Evolutionary conservation across 2,329 filamentous ascomycete species (phyloP), one percentile per base, ranked within the genome.

Genomic region (Colletotrichum eremochloae): DNA sequence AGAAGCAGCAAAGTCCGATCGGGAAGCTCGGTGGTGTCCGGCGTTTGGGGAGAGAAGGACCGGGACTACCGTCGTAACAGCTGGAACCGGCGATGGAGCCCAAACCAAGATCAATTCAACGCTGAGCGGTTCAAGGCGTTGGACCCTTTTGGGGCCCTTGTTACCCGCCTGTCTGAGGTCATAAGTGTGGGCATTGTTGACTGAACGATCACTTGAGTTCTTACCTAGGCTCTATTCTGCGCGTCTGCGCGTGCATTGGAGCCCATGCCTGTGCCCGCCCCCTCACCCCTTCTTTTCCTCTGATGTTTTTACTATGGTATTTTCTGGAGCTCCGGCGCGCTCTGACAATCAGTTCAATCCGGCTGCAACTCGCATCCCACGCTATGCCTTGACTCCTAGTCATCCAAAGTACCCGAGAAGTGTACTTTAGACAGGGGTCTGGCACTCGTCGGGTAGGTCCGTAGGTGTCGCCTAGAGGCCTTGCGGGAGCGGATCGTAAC

Each of bases 21-120:
- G 60, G 70, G 70, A 72, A 61, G 60, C 69, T 72, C 70, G 70
- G 70, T 56, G 70, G 70, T 72, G 70, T 70, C 66, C 66, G 70
- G 70, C 67, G 70, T 70, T 72, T 69, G 70, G 67, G 56, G 61
- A 50, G 50, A 52, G 48, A 63, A n/a, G 68, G 67, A 55, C 66
- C 70, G 55, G 69, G 70, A 72, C 60, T 72, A 44, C 61, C 55
- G 70, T 48, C 53, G 70, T 48, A 61, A 20, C 44, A 72, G 55
- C 70, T 72, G 67, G 70, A 69, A 67, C 67, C 48, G 55, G 53
- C 60, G 67, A 72, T 71, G 64, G 68, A 63, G 64, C 57, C 46
- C 33, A 65, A 57, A 61, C 61, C 66, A 61, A 70, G 61, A 58
- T 62, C 46, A 48, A 36, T 14, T 40, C 53, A 48, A 56, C 53